phyloP scores from a whole-genome alignment of 441 rosid species.

The Adansonia madagascariensis region DNA sequence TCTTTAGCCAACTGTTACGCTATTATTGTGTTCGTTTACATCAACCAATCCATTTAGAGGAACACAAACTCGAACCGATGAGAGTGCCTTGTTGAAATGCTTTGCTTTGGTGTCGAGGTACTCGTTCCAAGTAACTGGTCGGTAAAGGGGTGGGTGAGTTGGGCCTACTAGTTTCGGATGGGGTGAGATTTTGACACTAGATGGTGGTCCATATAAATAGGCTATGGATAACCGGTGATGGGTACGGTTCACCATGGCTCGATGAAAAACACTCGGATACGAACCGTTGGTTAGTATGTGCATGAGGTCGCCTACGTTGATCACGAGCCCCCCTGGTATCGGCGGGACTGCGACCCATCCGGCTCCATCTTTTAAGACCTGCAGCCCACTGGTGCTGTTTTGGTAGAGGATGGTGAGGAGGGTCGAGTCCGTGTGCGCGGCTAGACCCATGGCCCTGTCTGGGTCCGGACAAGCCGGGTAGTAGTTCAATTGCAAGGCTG shows the following conservation, averaged over 20 bases:
- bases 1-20: constrained; percentile 38
- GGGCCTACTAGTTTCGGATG: constrained; percentile 58
- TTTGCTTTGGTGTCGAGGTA: constrained; percentile 77
- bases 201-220: constrained; percentile 77
- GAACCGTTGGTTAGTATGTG: constrained; percentile 79
- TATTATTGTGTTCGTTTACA: constrained; percentile 40
- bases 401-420: constrained; percentile 82
- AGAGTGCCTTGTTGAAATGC: constrained; percentile 71
- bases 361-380: constrained; percentile 56
- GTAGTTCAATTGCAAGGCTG: constrained; percentile 70
- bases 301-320: constrained; percentile 78
- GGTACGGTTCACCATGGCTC: constrained; percentile 73
- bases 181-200: constrained; percentile 61
- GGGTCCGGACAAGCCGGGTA: constrained; percentile 94
- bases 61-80: constrained; percentile 50
- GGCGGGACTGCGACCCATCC: constrained; percentile 88
- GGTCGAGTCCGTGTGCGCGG: constrained; percentile 89
- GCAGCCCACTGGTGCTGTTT: constrained; percentile 72
- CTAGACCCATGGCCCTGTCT: constrained; percentile 86
- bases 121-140: constrained; percentile 78
- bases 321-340: constrained; percentile 60
- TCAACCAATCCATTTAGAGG: constrained; percentile 47
- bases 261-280: constrained; percentile 73
- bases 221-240: constrained; percentile 65
- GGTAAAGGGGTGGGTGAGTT: constrained; percentile 64